Evolutionary conservation across 2,329 filamentous ascomycete genomes (phyloP).

Genomic region (Ceratocystis cacaofunesta): DNA sequence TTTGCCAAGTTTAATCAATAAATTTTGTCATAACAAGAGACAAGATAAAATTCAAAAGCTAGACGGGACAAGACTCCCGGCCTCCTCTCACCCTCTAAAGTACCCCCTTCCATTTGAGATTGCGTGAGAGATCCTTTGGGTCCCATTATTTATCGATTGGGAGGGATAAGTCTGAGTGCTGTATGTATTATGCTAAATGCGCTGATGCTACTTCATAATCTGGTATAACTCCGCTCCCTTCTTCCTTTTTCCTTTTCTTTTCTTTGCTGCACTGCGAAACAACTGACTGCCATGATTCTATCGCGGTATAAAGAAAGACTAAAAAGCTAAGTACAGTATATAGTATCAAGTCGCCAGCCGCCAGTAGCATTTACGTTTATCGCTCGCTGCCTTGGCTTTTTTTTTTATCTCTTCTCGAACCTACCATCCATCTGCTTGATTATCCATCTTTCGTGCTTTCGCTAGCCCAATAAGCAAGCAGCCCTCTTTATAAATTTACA

Average conservation of each 20-base stretch:
- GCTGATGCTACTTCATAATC: not conserved
- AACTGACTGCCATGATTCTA: not conserved
- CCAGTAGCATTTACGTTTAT: not conserved
- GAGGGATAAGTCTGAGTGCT: not conserved
- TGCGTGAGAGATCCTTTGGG: not conserved
- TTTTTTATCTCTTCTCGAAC: not conserved
- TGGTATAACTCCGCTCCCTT: not conserved
- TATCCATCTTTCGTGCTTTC: not conserved
- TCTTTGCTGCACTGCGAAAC: not conserved
- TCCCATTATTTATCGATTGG: not conserved
- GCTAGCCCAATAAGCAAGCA: not conserved
- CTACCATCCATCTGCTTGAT: not conserved
- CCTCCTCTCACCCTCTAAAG: no score
- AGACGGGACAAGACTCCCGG: no score
- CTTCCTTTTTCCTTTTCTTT: not conserved
- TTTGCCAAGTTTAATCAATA: not conserved
- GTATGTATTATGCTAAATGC: not conserved
- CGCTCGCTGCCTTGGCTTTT: not conserved
- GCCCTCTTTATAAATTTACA: not conserved
- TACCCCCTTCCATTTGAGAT: no score
- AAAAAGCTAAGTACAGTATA: not conserved
- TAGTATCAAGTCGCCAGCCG: not conserved
- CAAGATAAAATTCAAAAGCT: no score
- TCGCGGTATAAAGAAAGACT: not conserved
- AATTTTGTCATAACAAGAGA: not conserved